Evolutionary conservation across 345 rosid genomes (phyloP), one percentile per base, ranked within the genome.

Genomic region (Mallotus nudiflorus): DNA sequence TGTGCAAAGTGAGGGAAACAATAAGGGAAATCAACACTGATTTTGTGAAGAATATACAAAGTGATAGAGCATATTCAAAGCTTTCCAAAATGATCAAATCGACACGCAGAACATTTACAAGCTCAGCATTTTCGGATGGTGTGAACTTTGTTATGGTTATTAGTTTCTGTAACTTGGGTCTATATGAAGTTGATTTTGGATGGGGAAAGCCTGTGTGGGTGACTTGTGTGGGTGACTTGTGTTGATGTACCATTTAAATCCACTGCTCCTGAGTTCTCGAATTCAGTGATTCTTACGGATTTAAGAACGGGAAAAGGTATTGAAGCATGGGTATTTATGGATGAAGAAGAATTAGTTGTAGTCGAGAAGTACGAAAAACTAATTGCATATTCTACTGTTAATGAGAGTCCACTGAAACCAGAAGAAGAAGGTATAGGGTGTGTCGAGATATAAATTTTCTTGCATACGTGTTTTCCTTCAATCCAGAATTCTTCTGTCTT

Each of bases 251-350:
- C 37, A 3, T 6, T 33, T 3, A 33, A 33, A 2, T 33, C 37
- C 37, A 6, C 37, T 33, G 4, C 37, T 33, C 4, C 3, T 33
- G 37, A 33, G 37, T 33, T 42, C 13, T 42, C 9, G 46, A 42
- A 42, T 42, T 42, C 46, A 42, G 9, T 42, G 46, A 12, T 42
- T 25, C 33, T 66, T 48, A 16, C 25, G 50, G 72, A 68, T 39
- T 40, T 63, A 13, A 35, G 33, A 39, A 15, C 7, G 8, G 63
- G 40, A 1, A 40, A 16, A 33, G 72, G 72, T 0, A 27, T 56
- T 13, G 72, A 68, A 44, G 72, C 63, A 19, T 54, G 49, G 72
- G 63, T 68, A 24, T 37, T 55, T 5, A 35, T 68, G 62, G 72
- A 44, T 42, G 64, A 55, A 56, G 25, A 55, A 15, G 72, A 68